Evolutionary conservation across 2,329 filamentous ascomycete genomes (phyloP).

Genomic region (Hymenoscyphus scutula): DNA sequence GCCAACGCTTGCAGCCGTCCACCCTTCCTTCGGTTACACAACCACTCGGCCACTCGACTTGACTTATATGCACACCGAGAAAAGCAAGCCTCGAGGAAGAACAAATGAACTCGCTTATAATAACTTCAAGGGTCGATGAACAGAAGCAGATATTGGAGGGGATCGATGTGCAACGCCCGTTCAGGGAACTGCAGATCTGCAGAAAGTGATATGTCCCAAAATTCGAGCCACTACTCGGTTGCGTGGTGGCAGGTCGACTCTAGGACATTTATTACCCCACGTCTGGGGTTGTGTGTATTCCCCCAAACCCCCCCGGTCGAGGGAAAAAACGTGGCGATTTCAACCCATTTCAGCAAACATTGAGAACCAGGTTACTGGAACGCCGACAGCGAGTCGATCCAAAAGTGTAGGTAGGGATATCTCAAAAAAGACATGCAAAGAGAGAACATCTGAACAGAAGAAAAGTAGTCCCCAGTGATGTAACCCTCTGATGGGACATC

Average conservation of each 20-base stretch:
- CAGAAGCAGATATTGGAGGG: not conserved
- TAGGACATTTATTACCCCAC: not conserved
- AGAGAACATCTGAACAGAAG: no score
- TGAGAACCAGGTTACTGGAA: not conserved
- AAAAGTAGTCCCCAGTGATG: not conserved
- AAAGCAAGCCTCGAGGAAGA: no score
- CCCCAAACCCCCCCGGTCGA: no score
- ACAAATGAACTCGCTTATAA: no score
- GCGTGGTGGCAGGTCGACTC: not conserved
- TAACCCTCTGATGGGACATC: no score
- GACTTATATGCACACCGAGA: no score
- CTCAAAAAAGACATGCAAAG: not conserved
- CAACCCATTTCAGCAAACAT: not conserved
- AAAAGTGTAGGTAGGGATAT: not conserved
- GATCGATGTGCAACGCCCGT: not conserved
- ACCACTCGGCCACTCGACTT: no score
- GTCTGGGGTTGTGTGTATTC: not conserved
- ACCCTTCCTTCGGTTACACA: not conserved
- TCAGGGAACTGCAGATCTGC: not conserved
- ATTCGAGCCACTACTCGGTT: not conserved
- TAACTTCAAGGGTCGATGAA: not conserved
- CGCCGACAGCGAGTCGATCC: not conserved
- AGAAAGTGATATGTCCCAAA: not conserved
- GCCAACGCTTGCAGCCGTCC: no score
- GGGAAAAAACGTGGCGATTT: not conserved